phyloP scores from a whole-genome alignment of 2,329 filamentous ascomycete species.

The Fusarium chuoi region DNA sequence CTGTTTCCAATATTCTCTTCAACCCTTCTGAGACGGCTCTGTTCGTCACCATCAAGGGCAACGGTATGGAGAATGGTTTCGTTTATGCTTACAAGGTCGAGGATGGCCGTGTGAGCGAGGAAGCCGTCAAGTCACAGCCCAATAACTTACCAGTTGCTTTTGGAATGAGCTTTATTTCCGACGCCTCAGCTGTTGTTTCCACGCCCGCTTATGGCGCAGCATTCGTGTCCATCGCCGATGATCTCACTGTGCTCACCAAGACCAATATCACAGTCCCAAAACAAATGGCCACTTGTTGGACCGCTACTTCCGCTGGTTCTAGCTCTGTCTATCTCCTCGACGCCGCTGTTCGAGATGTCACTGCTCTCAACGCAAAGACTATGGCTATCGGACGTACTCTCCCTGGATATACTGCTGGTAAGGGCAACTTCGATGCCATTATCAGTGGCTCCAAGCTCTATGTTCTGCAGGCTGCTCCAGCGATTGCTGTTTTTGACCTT shows the following conservation, averaged over 20 bases:
- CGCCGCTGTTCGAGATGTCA: background rate
- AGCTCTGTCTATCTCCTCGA: slow-evolving; percentile 7
- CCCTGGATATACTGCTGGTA: background rate
- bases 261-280: background rate
- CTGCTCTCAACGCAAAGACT: background rate
- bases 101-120: background rate
- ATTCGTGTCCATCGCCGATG: background rate
- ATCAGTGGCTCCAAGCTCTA: slow-evolving; percentile 3
- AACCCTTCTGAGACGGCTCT: slow-evolving; percentile 7
- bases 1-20: slow-evolving; percentile 7
- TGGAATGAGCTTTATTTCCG: background rate
- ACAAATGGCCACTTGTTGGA: background rate
- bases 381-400: background rate
- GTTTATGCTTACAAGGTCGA: background rate
- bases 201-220: slow-evolving; percentile 14
- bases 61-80: background rate
- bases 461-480: background rate
- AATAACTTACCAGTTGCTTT: slow-evolving; percentile 9
- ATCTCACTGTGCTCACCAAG: background rate
- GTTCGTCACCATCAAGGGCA: slow-evolving; percentile 1
- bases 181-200: background rate
- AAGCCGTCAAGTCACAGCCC: background rate
- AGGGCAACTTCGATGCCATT: background rate
- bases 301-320: background rate
- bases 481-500: background rate